phyloP scores from a whole-genome alignment of 2,329 filamentous ascomycete species.

The Aureobasidium sp. region DNA sequence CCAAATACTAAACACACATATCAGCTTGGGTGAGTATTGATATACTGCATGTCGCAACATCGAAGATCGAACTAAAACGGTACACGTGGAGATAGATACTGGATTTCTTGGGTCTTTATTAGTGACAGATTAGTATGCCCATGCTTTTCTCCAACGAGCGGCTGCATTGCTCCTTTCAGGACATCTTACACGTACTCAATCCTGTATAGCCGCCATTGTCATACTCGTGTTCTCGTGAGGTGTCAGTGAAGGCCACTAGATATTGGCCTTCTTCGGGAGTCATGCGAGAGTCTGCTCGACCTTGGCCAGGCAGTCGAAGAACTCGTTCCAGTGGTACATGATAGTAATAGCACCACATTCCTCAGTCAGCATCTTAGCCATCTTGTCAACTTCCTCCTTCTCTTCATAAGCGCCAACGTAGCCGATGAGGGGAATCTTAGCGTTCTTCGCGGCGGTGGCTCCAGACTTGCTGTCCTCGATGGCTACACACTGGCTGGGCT shows the following conservation, averaged over 20 bases:
- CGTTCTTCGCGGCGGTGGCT: conserved; percentile 67
- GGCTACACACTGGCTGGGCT: conserved; percentile 64
- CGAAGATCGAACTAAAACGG: background rate
- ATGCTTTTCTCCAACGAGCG: background rate
- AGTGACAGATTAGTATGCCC: background rate
- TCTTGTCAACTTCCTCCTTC: conserved; percentile 53
- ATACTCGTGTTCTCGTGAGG: conserved; percentile 11
- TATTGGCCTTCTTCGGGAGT: conserved; percentile 16
- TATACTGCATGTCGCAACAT: background rate
- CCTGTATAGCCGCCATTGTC: background rate
- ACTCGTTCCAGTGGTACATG: conserved; percentile 49
- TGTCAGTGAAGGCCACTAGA: background rate
- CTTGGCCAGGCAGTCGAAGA: conserved; percentile 43
- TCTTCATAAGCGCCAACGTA: conserved; percentile 77
- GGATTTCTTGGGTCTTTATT: background rate
- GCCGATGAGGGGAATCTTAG: conserved; percentile 72
- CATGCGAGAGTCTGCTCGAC: conserved; percentile 32
- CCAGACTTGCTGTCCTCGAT: conserved; percentile 88
- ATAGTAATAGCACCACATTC: conserved; percentile 41
- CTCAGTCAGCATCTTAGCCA: conserved; percentile 44
- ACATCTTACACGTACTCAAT: background rate
- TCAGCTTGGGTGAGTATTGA: background rate
- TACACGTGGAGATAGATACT: background rate
- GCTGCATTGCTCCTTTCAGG: background rate
- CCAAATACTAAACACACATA: background rate